A percentile compares a stretch with the other conserved stretches of the same genome.
Evolutionary conservation across 257 asterid genomes (phyloP).

Genomic region (Echites panduratus): DNA sequence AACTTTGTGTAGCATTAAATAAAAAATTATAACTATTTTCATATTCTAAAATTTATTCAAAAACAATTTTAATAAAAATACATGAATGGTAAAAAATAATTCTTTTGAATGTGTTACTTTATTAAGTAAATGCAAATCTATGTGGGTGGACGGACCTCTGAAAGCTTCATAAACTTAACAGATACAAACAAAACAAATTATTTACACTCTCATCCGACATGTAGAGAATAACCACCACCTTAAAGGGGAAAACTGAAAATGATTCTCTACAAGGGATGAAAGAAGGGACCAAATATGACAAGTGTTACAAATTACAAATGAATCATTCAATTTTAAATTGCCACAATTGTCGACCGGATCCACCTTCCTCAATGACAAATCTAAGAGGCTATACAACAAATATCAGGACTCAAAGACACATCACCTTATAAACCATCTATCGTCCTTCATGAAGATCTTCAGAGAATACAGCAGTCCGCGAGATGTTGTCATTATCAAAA

Average conservation of each 20-base stretch:
- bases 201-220: conserved; percentile 47
- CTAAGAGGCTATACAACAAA: conserved; percentile 1
- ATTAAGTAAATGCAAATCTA: not conserved
- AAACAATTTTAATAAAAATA: too few relatives aligned
- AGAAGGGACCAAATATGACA: conserved; percentile 9
- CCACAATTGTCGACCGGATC: not conserved
- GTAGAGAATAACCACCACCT: conserved; percentile 37
- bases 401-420: conserved; percentile 1
- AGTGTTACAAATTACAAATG: not conserved
- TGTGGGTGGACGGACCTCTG: not conserved
- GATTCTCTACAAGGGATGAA: conserved; percentile 41
- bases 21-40: too few relatives aligned
- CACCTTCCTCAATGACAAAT: not conserved
- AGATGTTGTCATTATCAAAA: conserved; percentile 53
- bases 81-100: too few relatives aligned
- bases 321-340: not conserved
- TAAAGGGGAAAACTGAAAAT: conserved; percentile 30
- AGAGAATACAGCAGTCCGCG: conserved; percentile 66
- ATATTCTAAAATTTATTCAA: too few relatives aligned
- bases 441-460: conserved; percentile 98
- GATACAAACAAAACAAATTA: conserved; percentile 20
- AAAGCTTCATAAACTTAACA: conserved; percentile 1
- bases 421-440: too few relatives aligned
- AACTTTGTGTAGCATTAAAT: too few relatives aligned
- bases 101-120: too few relatives aligned